Percentiles rank a stretch among this genome's conserved stretches.
These are phyloP conservation scores for Gossypium schwendimanii DNA, from an alignment of 441 rosid species.

Conservation along the genomic window DNA sequence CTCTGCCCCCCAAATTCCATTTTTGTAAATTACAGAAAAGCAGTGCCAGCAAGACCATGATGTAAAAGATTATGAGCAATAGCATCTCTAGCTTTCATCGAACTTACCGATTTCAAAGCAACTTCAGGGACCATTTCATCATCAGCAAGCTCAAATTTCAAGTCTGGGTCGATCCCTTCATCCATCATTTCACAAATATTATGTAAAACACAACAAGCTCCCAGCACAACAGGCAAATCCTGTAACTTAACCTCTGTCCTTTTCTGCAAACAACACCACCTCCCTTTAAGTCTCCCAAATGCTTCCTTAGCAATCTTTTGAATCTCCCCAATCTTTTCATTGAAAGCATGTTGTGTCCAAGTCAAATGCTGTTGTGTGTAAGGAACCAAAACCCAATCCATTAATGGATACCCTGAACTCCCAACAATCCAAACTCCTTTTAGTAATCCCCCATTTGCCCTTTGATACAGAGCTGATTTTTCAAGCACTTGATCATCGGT, in stretches of 20 bases:
- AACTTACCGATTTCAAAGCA: constrained; percentile 46
- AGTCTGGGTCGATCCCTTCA: constrained; percentile 38
- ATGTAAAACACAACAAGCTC: constrained; percentile 66
- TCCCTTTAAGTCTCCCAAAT: constrained; percentile 53
- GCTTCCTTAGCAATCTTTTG: constrained; percentile 53
- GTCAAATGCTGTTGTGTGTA: constrained; percentile 60
- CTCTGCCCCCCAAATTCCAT: not conserved
- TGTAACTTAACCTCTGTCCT: constrained; percentile 64
- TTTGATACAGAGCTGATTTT: constrained; percentile 50
- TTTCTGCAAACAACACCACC: constrained; percentile 67
- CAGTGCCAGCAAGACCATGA: constrained; percentile 75
- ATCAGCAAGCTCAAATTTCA: constrained; percentile 43
- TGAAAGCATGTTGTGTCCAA: constrained; percentile 70
- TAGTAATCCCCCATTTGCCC: constrained; percentile 56
- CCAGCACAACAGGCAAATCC: constrained; percentile 62
- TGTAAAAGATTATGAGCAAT: constrained; percentile 67
- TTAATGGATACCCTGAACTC: constrained; percentile 45
- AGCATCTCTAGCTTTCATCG: constrained; percentile 56
- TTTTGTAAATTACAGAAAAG: constrained; percentile 35
- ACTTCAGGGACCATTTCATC: constrained; percentile 62
- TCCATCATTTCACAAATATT: constrained; percentile 59
- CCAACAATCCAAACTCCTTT: constrained; percentile 69
- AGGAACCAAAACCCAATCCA: constrained; percentile 77
- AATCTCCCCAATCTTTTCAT: constrained; percentile 59
- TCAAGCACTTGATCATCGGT: constrained; percentile 65